Conservation (phyloP, 2,329 filamentous ascomycete genomes). For the Aspergillus spinulosporus region DNA sequence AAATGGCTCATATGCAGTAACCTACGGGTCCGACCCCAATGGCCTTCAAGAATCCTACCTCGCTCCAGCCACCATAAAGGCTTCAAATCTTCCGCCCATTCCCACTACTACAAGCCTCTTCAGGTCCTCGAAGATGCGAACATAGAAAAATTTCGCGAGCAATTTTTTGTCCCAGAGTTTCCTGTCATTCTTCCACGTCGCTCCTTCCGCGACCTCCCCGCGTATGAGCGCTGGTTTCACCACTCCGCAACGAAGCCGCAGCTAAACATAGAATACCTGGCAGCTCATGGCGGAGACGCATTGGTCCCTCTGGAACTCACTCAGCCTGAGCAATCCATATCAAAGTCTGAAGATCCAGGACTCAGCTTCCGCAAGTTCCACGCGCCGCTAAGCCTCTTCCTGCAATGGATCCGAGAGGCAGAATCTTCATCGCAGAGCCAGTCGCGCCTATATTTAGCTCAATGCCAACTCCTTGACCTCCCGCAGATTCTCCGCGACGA, state of each 20-base stretch:
- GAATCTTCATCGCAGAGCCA: conserved; percentile 27
- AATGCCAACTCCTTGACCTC: conserved; percentile 70
- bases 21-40: conserved; percentile 16
- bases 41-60: background rate
- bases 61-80: background rate
- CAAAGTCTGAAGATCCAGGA: background rate
- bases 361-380: conserved; percentile 48
- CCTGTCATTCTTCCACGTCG: conserved; percentile 55
- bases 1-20: conserved; percentile 25
- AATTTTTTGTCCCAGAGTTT: conserved; percentile 54
- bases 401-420: conserved; percentile 51
- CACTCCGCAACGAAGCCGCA: conserved; percentile 35
- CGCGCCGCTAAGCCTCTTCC: conserved; percentile 61
- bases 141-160: conserved; percentile 52
- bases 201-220: conserved; percentile 52
- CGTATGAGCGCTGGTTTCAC: conserved; percentile 61
- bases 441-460: conserved; percentile 75
- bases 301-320: conserved; percentile 63
- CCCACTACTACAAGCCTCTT: conserved; percentile 26
- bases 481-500: conserved; percentile 64
- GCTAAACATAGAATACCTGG: conserved; percentile 48
- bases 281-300: conserved; percentile 47
- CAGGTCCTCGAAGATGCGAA: conserved; percentile 34
- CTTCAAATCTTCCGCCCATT: conserved; percentile 4
- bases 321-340: conserved; percentile 9